A percentile compares a stretch with the other conserved stretches of the same genome.
Conservation (phyloP, 228 moss, liverwort and hornwort species). For the Sphagnum fallax region DNA sequence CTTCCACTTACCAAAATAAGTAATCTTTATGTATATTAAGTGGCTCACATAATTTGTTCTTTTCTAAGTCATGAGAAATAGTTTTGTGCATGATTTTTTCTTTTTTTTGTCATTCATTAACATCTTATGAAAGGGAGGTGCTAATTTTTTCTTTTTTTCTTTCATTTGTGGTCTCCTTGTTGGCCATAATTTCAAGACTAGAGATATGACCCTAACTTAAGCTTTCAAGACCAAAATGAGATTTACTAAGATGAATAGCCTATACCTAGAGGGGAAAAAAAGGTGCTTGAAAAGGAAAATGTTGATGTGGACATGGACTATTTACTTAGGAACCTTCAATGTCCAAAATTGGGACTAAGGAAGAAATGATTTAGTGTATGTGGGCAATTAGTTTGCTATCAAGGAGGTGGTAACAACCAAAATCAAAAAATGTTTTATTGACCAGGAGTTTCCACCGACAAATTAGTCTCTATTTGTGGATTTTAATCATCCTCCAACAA, state of each 20-base stretch:
- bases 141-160: too few species aligned
- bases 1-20: too few species aligned
- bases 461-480: conserved; percentile 86
- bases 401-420: conserved; percentile 87
- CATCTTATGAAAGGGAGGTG: too few species aligned
- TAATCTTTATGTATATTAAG: too few species aligned
- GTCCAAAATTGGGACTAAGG: conserved; percentile 87
- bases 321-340: conserved; percentile 72
- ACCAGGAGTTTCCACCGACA: conserved; percentile 95
- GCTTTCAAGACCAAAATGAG: conserved; percentile 76
- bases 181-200: conserved; percentile 74
- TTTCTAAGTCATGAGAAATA: too few species aligned
- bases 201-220: conserved; percentile 82
- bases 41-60: too few species aligned
- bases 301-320: conserved; percentile 84
- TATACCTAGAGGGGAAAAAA: conserved; percentile 71
- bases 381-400: conserved; percentile 87
- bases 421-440: conserved; percentile 83
- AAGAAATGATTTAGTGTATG: conserved; percentile 89
- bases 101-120: too few species aligned
- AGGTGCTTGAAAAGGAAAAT: conserved; percentile 68
- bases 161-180: background rate
- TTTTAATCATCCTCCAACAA: conserved; percentile 68
- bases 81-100: too few species aligned
- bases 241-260: conserved; percentile 90